Base-by-base conservation (phyloP, 164 flowering plant species). In the Vitis cinerea region DNA sequence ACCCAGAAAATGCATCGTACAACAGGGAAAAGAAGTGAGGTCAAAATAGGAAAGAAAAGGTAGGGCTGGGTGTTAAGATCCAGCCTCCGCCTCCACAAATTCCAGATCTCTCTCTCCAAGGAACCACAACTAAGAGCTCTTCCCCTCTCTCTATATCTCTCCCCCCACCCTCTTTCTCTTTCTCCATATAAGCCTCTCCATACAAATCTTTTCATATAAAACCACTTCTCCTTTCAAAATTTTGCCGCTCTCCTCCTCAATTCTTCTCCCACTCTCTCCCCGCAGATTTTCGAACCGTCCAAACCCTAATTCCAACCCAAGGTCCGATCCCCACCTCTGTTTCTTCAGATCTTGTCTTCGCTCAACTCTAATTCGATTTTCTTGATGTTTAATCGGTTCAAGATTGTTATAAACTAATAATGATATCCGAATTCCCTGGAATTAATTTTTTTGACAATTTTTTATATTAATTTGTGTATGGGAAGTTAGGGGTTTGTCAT, bases 201-300 rank as follows among this genome's bases (percentile, higher is more conserved):
- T 70, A 54, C 64, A 62, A 70, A 52, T 47, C 66, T 19, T 16
- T 55, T 3, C 63, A 10, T 56, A 68, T 68, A 73, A 62, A 73
- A 52, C 13, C 7, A 44, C 61, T 9, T 31, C 19, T 4, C 54
- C 31, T 27, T 73, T 73, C 59, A 67, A 73, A 67, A 13, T 17
- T 13, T 73, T 62, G 17, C 67, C 72, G 71, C 76, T 49, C 58
- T 57, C 16, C 27, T 2, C 49, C 9, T 54, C 51, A 12, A 10
- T 48, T 56, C 10, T 59, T 12, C 63, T 17, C 60, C n/a, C 10
- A 14, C 23, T 13, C 12, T 50, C 53, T 19, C 61, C 12, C 4
- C 12, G 16, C 16, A 51, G 47, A 17, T 60, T 23, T 19, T 69
- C 16, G 11, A 4, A 12, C 63, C 23, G 17, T 7, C 29, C 47